phyloP scores from a whole-genome alignment of 441 rosid genomes.

The Adansonia madagascariensis region DNA sequence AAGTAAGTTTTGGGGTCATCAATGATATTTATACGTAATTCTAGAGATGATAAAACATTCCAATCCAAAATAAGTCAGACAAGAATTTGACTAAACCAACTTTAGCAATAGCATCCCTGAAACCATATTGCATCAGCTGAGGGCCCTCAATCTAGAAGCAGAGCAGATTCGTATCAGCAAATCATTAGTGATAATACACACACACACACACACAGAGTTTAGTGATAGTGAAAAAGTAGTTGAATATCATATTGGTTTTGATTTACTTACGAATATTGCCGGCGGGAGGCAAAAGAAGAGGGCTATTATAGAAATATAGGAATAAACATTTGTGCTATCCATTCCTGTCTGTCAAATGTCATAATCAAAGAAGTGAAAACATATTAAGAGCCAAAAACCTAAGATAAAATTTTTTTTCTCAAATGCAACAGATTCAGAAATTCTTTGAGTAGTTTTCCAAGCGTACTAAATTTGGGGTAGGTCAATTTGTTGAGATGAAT shows the following conservation, averaged over 20 bases:
- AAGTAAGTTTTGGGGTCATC: no score
- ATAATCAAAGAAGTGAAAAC: no score
- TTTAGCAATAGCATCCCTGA: slow-evolving; percentile 36
- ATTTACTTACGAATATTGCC: slow-evolving; percentile 53
- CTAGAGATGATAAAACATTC: slow-evolving; percentile 69
- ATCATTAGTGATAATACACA: not conserved
- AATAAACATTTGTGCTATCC: slow-evolving; percentile 72
- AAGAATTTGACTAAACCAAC: slow-evolving; percentile 59
- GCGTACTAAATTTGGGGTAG: no score
- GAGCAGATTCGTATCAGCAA: not conserved
- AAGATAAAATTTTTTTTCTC: no score
- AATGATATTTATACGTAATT: slow-evolving; percentile 58
- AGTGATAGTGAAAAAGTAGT: slow-evolving; percentile 15
- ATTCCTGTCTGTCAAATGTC: slow-evolving; percentile 53
- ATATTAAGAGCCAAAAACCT: no score
- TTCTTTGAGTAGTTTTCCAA: no score
- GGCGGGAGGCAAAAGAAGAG: slow-evolving; percentile 65
- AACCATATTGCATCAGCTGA: slow-evolving; percentile 55
- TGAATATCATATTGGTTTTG: not conserved
- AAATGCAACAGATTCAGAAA: no score
- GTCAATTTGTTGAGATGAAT: no score
- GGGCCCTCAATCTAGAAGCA: slow-evolving; percentile 62
- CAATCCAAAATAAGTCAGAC: slow-evolving; percentile 62
- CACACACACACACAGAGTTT: no score
- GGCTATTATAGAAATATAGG: slow-evolving; percentile 61